Evolutionary conservation across 495 filamentous ascomycete species (phyloP).

Genomic region (Astrothelium macrocarpum): DNA sequence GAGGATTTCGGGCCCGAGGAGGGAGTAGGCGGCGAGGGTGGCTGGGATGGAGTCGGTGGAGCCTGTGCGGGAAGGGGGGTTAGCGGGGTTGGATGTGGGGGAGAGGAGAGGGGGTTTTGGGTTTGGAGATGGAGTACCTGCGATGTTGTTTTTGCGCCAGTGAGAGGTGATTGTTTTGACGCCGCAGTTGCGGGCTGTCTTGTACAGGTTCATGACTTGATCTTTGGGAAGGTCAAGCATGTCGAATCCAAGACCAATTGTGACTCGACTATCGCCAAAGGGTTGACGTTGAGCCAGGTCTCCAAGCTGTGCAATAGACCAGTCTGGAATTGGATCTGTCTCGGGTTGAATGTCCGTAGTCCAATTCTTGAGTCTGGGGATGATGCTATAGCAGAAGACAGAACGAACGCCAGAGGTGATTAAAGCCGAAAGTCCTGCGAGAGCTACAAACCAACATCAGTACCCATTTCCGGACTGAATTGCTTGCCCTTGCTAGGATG

Average conservation of each 20-base stretch:
- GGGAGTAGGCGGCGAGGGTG: constrained; percentile 28
- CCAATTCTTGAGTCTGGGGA: not conserved
- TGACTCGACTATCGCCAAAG: not conserved
- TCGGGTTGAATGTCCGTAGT: not conserved
- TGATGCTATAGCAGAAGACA: not conserved
- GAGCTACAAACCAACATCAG: not conserved
- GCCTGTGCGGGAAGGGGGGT: not conserved
- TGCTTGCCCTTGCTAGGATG: no score
- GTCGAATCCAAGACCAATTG: constrained; percentile 38
- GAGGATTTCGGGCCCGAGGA: constrained; percentile 32
- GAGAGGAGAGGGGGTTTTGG: not conserved
- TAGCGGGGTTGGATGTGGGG: not conserved
- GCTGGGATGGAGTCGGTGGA: constrained; percentile 20
- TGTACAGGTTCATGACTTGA: constrained; percentile 26
- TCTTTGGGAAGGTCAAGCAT: constrained; percentile 31
- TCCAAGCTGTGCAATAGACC: not conserved
- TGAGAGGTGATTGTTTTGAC: constrained; percentile 35
- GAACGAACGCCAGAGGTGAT: not conserved
- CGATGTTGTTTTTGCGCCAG: constrained; percentile 15
- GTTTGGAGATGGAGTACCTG: not conserved
- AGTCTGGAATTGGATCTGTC: not conserved
- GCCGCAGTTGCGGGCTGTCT: constrained; percentile 23
- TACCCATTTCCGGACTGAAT: no score
- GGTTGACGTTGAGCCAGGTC: not conserved
- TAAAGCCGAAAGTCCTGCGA: not conserved